A percentile compares a stretch with the other conserved stretches of the same genome.
Conservation (phyloP, 192 early-diverging fungal species). For the Backusella sp. region DNA sequence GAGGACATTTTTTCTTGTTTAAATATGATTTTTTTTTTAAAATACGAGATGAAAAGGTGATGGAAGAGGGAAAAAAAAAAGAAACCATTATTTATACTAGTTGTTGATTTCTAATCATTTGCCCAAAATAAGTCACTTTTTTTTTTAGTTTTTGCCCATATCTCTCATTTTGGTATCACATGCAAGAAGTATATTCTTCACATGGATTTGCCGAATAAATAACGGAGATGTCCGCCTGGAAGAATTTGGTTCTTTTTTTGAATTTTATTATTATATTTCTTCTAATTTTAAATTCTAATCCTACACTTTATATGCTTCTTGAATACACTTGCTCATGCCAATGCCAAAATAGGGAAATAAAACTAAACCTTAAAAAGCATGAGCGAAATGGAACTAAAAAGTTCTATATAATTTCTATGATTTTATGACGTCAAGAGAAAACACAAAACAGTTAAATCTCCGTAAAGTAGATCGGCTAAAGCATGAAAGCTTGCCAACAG, state of each 20-base stretch:
- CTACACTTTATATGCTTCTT: background rate
- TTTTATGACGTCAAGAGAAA: background rate
- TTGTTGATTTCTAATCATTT: background rate
- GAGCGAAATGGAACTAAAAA: background rate
- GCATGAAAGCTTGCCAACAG: too few species aligned
- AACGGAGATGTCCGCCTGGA: slow-evolving; percentile 1
- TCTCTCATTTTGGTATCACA: background rate
- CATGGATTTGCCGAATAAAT: background rate
- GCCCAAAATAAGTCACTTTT: background rate
- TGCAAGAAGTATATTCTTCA: background rate
- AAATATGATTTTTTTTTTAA: background rate
- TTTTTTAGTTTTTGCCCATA: background rate
- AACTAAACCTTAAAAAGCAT: slow-evolving; percentile 4
- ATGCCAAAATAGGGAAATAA: background rate
- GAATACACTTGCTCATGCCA: background rate
- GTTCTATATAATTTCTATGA: background rate
- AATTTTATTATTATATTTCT: background rate
- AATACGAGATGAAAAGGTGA: background rate
- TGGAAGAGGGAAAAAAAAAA: background rate
- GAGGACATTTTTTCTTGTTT: background rate
- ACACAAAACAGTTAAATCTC: background rate
- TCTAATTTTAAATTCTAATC: background rate
- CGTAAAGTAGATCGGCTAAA: background rate
- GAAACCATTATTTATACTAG: background rate
- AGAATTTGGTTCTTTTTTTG: background rate